A percentile compares a stretch with the other conserved stretches of the same genome.
phyloP scores from a whole-genome alignment of 805 yeast genomes.

The Saccharomyces paradoxus region DNA sequence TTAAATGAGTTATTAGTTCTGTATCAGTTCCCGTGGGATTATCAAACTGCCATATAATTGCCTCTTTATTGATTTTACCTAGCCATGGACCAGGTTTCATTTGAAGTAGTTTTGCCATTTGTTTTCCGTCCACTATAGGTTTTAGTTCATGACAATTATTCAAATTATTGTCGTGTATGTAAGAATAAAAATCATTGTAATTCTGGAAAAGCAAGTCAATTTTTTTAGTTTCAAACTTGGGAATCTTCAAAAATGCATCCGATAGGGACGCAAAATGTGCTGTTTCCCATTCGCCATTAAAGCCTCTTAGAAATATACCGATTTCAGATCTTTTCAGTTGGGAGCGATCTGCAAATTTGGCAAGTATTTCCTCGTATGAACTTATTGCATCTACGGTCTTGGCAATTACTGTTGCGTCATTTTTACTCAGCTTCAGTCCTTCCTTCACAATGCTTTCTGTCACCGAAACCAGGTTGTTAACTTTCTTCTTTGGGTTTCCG shows the following conservation, averaged over 20 bases:
- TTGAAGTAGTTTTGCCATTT: slow-evolving; percentile 41
- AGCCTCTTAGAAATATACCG: slow-evolving; percentile 51
- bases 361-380: slow-evolving; percentile 24
- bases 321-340: slow-evolving; percentile 43
- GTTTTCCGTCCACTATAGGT: slow-evolving; percentile 72
- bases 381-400: slow-evolving; percentile 33
- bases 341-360: slow-evolving; percentile 9
- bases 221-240: slow-evolving; percentile 5
- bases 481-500: slow-evolving; percentile 22
- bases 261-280: slow-evolving; percentile 33
- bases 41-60: slow-evolving; percentile 71
- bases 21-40: slow-evolving; percentile 48
- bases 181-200: slow-evolving; percentile 30
- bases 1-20: slow-evolving; percentile 44
- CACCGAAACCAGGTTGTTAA: slow-evolving; percentile 18
- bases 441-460: slow-evolving; percentile 50
- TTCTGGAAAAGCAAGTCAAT: slow-evolving; percentile 12
- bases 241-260: slow-evolving; percentile 8
- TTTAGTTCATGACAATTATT: slow-evolving; percentile 36
- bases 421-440: slow-evolving; percentile 58
- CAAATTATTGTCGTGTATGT: slow-evolving; percentile 17
- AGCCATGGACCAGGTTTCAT: slow-evolving; percentile 87
- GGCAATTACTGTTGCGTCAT: slow-evolving; percentile 45
- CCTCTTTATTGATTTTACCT: slow-evolving; percentile 43
- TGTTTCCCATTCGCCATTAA: slow-evolving; percentile 44